Evolutionary conservation across 1,139 yeast species (phyloP).

Genomic region (Sugiyamaella grinbergsii): DNA sequence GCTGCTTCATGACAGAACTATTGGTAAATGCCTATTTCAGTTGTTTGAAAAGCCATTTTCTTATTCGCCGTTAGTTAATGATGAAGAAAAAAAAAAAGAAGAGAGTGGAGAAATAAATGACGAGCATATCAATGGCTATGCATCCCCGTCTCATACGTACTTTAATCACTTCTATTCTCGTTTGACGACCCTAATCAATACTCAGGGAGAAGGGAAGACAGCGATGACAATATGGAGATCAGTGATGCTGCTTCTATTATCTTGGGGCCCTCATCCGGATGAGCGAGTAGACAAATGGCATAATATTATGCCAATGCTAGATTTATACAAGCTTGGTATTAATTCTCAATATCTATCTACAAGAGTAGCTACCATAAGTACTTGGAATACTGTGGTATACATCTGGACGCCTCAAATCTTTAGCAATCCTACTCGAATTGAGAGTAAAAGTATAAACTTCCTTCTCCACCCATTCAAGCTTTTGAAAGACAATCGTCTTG

Average conservation of each 20-base stretch:
- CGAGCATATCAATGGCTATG: no score
- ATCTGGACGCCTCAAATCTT: slow-evolving; percentile 26
- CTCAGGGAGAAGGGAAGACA: slow-evolving; percentile 25
- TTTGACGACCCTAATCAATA: slow-evolving; percentile 19
- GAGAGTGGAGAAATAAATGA: neutral
- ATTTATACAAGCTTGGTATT: slow-evolving; percentile 30
- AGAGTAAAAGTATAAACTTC: slow-evolving; percentile 20
- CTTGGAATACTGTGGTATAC: slow-evolving; percentile 30
- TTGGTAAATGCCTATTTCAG: slow-evolving; percentile 26
- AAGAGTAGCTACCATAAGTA: slow-evolving; percentile 26
- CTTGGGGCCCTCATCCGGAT: slow-evolving; percentile 25
- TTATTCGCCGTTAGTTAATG: neutral
- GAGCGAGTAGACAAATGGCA: slow-evolving; percentile 30
- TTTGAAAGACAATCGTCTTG: slow-evolving; percentile 22
- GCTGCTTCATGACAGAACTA: slow-evolving; percentile 24
- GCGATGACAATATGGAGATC: slow-evolving; percentile 31
- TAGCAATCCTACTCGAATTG: slow-evolving; percentile 13
- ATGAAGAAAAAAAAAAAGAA: slow-evolving; percentile 3
- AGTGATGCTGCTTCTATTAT: slow-evolving; percentile 24
- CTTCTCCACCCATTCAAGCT: slow-evolving; percentile 29
- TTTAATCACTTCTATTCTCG: slow-evolving; percentile 26
- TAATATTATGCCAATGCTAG: slow-evolving; percentile 26
- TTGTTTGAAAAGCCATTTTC: slow-evolving; percentile 24
- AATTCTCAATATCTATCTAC: slow-evolving; percentile 27
- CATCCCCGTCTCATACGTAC: slow-evolving; percentile 10